Evolutionary conservation across 768 basidiomycete species (phyloP).

Genomic region (Trichaptum fuscoviolaceum): DNA sequence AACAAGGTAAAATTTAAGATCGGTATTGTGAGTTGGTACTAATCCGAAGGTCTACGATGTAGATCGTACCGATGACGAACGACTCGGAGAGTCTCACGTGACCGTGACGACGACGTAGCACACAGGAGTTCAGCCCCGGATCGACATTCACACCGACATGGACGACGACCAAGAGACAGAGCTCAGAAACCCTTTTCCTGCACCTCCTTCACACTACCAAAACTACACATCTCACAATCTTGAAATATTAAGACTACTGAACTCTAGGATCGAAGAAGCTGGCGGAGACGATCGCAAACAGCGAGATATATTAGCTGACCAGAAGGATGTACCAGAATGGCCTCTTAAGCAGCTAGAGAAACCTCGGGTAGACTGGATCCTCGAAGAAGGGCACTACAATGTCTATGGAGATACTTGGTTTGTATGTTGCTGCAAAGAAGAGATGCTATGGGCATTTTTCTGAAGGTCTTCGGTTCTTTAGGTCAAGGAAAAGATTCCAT

Average conservation of each 20-base stretch:
- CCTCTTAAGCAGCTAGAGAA: conserved; percentile 71
- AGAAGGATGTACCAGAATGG: conserved; percentile 74
- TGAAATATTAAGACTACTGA: conserved; percentile 56
- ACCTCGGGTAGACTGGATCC: conserved; percentile 87
- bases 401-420: conserved; percentile 89
- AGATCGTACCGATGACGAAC: not conserved
- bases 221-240: conserved; percentile 76
- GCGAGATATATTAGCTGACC: conserved; percentile 60
- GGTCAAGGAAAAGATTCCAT: conserved; percentile 81
- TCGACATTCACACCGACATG: conserved; percentile 30
- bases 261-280: conserved; percentile 36
- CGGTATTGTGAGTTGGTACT: not conserved
- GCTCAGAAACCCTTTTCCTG: conserved; percentile 83
- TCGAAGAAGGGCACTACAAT: conserved; percentile 76
- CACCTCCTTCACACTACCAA: conserved; percentile 79
- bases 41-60: not conserved
- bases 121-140: no score
- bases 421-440: conserved; percentile 44
- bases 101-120: no score
- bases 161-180: conserved; percentile 70
- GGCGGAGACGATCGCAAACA: conserved; percentile 43
- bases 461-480: conserved; percentile 23
- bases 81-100: no score
- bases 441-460: not conserved
- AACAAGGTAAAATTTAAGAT: conserved; percentile 4